Evolutionary conservation across 495 filamentous ascomycete genomes (phyloP).

Genomic region (Ramalina peruviana): DNA sequence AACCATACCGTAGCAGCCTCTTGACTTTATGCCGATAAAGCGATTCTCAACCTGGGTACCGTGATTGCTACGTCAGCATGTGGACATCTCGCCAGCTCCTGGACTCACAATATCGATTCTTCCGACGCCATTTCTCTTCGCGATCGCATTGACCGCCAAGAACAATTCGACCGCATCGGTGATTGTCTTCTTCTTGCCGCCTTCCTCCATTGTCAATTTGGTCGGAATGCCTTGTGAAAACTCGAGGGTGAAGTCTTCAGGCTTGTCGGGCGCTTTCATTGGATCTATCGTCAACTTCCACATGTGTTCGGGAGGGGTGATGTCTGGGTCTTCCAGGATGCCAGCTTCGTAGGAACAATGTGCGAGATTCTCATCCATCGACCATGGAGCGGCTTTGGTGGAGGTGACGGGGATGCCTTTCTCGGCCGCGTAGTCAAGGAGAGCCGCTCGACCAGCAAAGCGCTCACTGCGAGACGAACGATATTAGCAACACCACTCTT

Average conservation of each 20-base stretch:
- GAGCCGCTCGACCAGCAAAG: constrained; percentile 72
- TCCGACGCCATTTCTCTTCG: constrained; percentile 62
- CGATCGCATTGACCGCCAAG: constrained; percentile 65
- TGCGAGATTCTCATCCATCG: constrained; percentile 39
- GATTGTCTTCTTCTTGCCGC: constrained; percentile 37
- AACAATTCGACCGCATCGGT: constrained; percentile 74
- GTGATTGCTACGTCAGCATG: background rate
- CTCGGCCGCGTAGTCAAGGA: constrained; percentile 72
- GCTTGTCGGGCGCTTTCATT: constrained; percentile 57
- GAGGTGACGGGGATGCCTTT: constrained; percentile 74
- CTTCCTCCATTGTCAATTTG: constrained; percentile 45
- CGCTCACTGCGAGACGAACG: constrained; percentile 25
- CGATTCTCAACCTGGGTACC: constrained; percentile 50
- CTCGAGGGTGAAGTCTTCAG: constrained; percentile 60
- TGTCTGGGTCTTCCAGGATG: constrained; percentile 53
- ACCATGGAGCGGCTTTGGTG: constrained; percentile 78
- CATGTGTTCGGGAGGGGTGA: constrained; percentile 60
- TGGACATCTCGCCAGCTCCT: background rate
- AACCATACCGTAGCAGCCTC: constrained; percentile 6
- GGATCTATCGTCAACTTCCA: constrained; percentile 78
- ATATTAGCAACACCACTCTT: background rate
- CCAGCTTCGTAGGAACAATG: constrained; percentile 87
- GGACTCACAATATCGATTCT: constrained; percentile 67
- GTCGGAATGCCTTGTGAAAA: constrained; percentile 79
- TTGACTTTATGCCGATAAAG: constrained; percentile 46